Percentiles rank a stretch among this genome's conserved stretches.
Evolutionary conservation across 169 alveolate species (phyloP).

Genomic region (Plasmodium fragile): DNA sequence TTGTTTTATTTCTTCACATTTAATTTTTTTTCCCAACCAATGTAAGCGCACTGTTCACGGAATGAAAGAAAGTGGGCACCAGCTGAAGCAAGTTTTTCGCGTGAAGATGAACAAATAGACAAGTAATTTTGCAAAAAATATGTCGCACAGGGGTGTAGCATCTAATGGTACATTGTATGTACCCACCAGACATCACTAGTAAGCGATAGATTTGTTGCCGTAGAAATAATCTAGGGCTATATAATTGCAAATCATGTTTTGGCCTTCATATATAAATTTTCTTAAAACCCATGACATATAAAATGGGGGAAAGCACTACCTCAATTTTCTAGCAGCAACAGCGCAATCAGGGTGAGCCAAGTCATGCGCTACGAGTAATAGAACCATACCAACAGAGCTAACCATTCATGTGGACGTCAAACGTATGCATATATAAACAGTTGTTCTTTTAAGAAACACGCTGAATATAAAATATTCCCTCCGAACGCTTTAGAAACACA

Average conservation of each 20-base stretch:
- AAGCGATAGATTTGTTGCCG: neutral
- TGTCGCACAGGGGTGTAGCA: neutral
- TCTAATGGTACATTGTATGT: neutral
- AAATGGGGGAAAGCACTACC: neutral
- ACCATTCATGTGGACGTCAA: neutral
- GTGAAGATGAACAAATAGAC: neutral
- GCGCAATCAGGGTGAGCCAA: neutral
- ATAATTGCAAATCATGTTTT: neutral
- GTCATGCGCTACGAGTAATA: neutral
- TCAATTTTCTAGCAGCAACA: neutral
- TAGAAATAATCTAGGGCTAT: neutral
- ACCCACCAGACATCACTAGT: neutral
- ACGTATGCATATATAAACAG: neutral
- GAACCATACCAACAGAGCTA: neutral
- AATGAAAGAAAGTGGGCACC: neutral
- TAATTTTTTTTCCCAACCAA: neutral
- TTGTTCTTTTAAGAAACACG: neutral
- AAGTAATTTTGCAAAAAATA: neutral
- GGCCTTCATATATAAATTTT: neutral
- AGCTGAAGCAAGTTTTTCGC: neutral
- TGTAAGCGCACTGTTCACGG: neutral
- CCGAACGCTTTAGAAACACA: neutral
- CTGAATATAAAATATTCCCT: neutral
- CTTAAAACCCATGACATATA: neutral
- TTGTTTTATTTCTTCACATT: constrained; percentile 5